Evolutionary conservation across 495 filamentous ascomycete genomes (phyloP), one percentile per base, ranked within the genome.

Genomic region (Daldinia childiae): DNA sequence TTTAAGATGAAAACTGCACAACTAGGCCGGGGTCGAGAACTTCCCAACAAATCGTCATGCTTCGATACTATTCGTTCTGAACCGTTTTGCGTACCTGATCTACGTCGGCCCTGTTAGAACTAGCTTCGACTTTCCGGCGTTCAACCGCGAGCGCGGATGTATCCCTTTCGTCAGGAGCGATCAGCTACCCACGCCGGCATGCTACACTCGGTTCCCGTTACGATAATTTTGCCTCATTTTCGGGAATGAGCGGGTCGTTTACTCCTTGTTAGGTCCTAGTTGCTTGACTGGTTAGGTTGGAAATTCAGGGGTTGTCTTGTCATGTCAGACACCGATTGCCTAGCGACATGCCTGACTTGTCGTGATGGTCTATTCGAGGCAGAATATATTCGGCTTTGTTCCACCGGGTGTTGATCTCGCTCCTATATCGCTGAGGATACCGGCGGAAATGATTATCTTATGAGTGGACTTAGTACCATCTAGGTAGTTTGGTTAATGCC

Each of bases 1-100:
- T 17, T 61, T 38, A 52, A 17, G 55, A 54, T 54, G 43, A 55
- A 45, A 61, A 30, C 36, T 65, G 32, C 34, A 19, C 9, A 19
- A 45, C 30, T 51, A 21, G 45, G 32, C 39, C 21, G 34, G 6
- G 41, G 43, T 59, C 36, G 60, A 64, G 43, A 9, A 30, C 51
- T 52, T 54, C 17, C 27, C 26, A 61, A 30, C n/a, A 48, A 50
- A 48, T 62, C 6, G 7, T 11, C 12, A 7, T 24, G 27, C 17
- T 34, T 38, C 50, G 26, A 29, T 6, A 38, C 58, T 54, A 52
- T 43, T 34, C 24, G n/a, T 7, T 27, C 17, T 36, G n/a, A 14
- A 21, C 11, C 41, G n/a, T 32, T 21, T 58, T 29, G 38, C 24
- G 19, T 41, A 30, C 34, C 32, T 36, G 11, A 26, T 38, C 17